A percentile compares a stretch with the other conserved stretches of the same genome.
phyloP scores from a whole-genome alignment of 441 rosid species.

The California macrophylla region DNA sequence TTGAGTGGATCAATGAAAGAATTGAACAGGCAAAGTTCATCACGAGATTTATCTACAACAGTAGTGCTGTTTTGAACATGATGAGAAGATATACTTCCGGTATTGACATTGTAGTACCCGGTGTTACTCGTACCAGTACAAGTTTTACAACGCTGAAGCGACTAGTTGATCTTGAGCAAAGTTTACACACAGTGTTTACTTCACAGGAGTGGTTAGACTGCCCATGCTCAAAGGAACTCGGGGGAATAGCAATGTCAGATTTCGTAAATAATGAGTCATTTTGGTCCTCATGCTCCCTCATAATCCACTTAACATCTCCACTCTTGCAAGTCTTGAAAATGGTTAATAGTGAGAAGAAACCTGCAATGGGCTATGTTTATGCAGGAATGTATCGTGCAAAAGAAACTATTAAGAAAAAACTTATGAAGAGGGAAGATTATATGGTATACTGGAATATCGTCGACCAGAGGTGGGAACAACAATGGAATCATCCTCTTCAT shows the following conservation, averaged over 20 bases:
- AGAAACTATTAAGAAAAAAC: constrained; percentile 70
- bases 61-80: constrained; percentile 56
- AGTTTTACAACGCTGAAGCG: constrained; percentile 53
- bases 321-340: constrained; percentile 53
- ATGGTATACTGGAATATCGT: constrained; percentile 68
- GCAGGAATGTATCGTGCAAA: constrained; percentile 77
- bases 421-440: constrained; percentile 57
- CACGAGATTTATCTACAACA: constrained; percentile 70
- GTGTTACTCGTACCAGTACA: constrained; percentile 45
- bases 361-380: constrained; percentile 81
- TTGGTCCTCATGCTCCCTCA: constrained; percentile 57
- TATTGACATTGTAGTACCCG: constrained; percentile 61
- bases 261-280: constrained; percentile 47
- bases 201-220: constrained; percentile 82
- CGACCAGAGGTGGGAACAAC: constrained; percentile 68
- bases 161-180: constrained; percentile 48
- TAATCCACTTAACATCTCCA: constrained; percentile 49
- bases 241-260: constrained; percentile 61
- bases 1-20: constrained; percentile 48
- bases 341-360: constrained; percentile 47
- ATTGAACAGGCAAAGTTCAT: constrained; percentile 70
- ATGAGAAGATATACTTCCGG: constrained; percentile 64
- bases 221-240: constrained; percentile 52
- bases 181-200: constrained; percentile 68
- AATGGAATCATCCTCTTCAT: constrained; percentile 60